phyloP scores from a whole-genome alignment of 192 early-diverging fungal genomes.

The Anaeromyces robustus region DNA sequence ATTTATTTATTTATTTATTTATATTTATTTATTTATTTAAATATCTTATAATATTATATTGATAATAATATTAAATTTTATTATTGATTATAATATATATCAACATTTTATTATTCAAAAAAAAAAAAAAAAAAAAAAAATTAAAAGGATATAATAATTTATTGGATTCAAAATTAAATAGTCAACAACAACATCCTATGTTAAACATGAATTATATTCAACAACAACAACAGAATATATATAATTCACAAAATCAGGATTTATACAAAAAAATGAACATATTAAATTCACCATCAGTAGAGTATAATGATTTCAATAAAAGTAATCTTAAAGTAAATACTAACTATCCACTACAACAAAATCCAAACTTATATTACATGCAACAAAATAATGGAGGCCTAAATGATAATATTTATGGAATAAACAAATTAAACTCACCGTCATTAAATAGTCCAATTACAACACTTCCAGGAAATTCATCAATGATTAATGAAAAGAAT shows the following conservation, averaged over 20 bases:
- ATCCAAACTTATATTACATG: neutral
- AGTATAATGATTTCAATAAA: neutral
- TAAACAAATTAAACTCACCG: neutral
- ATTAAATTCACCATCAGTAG: neutral
- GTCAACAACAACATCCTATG: neutral
- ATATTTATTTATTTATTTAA: too few relatives aligned
- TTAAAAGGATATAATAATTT: neutral
- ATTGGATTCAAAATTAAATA: neutral
- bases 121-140: neutral
- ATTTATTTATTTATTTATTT: too few relatives aligned
- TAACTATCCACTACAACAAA: neutral
- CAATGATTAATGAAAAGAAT: neutral
- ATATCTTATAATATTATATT: too few relatives aligned
- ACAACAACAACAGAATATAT: neutral
- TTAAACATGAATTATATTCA: neutral
- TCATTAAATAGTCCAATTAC: neutral
- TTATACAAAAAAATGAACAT: neutral
- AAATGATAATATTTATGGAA: neutral
- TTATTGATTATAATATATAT: too few relatives aligned
- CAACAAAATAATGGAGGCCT: too few relatives aligned
- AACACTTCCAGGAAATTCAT: neutral
- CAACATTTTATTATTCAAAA: too few relatives aligned
- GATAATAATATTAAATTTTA: too few relatives aligned
- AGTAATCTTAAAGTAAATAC: neutral
- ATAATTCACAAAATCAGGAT: neutral